phyloP scores from a whole-genome alignment of 2,329 filamentous ascomycete genomes.

The Calonectria montana region DNA sequence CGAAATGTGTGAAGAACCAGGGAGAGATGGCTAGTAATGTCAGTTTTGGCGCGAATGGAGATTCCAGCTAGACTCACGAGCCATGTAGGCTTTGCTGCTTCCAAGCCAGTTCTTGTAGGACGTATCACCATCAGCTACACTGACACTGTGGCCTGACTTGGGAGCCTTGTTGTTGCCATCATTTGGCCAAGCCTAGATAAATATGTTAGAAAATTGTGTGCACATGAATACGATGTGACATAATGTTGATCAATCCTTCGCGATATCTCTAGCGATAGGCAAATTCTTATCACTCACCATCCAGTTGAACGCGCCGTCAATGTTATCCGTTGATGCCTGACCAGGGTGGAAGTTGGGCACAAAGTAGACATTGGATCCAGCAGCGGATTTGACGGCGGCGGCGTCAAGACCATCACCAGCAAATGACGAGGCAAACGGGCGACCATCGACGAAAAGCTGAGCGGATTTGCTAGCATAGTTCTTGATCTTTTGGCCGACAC shows the following conservation, averaged over 20 bases:
- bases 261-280: neutral
- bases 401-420: slow-evolving; percentile 59
- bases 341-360: slow-evolving; percentile 62
- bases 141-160: slow-evolving; percentile 50
- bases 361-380: slow-evolving; percentile 58
- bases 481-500: slow-evolving; percentile 57
- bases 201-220: neutral
- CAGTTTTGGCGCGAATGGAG: neutral
- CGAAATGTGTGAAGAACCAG: slow-evolving; percentile 62
- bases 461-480: slow-evolving; percentile 56
- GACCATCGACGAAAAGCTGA: slow-evolving; percentile 61
- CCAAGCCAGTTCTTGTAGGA: slow-evolving; percentile 49
- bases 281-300: slow-evolving; percentile 28
- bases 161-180: slow-evolving; percentile 63
- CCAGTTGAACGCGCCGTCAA: slow-evolving; percentile 62
- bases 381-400: slow-evolving; percentile 52
- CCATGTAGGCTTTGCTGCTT: slow-evolving; percentile 59
- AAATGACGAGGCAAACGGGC: slow-evolving; percentile 66
- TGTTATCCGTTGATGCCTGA: slow-evolving; percentile 48
- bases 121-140: slow-evolving; percentile 53
- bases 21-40: slow-evolving; percentile 42
- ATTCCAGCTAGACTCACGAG: slow-evolving; percentile 35
- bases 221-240: neutral
- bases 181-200: slow-evolving; percentile 52
- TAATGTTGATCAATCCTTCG: neutral